Evolutionary conservation across 768 basidiomycete species (phyloP).

Genomic region (Leccinum broughii): DNA sequence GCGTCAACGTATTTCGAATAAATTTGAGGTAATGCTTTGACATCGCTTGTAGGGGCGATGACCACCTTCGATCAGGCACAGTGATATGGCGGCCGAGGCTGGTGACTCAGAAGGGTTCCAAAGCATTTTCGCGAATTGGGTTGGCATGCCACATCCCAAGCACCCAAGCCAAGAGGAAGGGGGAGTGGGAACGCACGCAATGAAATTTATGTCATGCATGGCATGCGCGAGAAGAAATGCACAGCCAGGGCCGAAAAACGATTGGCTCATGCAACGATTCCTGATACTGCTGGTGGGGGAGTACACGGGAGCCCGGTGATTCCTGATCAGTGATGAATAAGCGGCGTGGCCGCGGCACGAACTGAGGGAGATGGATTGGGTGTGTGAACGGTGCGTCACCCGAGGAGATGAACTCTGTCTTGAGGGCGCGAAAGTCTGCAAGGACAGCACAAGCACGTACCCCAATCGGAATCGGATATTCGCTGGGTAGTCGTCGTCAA

Average conservation of each 20-base stretch:
- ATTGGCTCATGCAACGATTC: constrained; percentile 6
- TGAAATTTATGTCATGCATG: neutral
- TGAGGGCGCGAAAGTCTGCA: neutral
- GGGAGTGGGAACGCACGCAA: neutral
- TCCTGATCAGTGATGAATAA: constrained; percentile 13
- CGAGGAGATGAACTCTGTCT: constrained; percentile 21
- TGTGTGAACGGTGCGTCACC: constrained; percentile 15
- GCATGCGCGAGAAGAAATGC: constrained; percentile 3
- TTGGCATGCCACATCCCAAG: neutral
- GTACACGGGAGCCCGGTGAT: constrained; percentile 22
- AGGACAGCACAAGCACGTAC: neutral
- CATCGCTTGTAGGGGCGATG: constrained; percentile 24
- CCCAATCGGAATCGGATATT: constrained; percentile 1
- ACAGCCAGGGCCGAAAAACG: constrained; percentile 3
- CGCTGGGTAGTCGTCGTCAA: constrained; percentile 17
- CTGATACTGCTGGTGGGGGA: constrained; percentile 10
- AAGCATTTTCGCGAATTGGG: neutral
- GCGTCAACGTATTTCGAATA: constrained; percentile 17
- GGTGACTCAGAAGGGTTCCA: constrained; percentile 5
- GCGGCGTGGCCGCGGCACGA: constrained; percentile 1
- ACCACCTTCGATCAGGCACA: constrained; percentile 31
- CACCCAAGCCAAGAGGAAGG: neutral
- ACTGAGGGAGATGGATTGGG: neutral
- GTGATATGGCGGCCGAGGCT: constrained; percentile 2
- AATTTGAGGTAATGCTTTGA: constrained; percentile 27